Conservation (phyloP, 768 basidiomycete species). For the Kockovaella imperatae region DNA sequence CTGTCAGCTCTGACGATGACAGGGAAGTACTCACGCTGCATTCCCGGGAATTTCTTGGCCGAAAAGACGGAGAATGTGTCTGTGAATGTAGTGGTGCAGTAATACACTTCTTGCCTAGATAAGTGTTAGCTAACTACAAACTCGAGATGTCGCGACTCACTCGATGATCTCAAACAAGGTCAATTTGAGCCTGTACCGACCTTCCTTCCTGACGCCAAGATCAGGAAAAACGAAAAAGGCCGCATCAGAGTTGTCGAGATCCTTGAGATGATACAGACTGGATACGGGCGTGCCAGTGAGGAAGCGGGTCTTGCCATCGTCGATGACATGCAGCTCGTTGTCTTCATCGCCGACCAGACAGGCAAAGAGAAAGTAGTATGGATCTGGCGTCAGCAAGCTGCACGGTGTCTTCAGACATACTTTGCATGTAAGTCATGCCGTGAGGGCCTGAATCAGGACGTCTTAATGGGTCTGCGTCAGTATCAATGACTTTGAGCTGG, state of each 20-base stretch:
- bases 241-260: constrained; percentile 56
- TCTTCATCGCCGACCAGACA: constrained; percentile 75
- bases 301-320: constrained; percentile 85
- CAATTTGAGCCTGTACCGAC: constrained; percentile 71
- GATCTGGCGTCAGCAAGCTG: constrained; percentile 53
- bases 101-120: constrained; percentile 57
- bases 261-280: constrained; percentile 83
- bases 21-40: constrained; percentile 63
- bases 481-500: constrained; percentile 82
- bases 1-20: constrained; percentile 1
- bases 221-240: constrained; percentile 97
- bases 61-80: constrained; percentile 89
- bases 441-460: constrained; percentile 13
- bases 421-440: constrained; percentile 40
- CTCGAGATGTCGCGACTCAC: constrained; percentile 50
- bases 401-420: constrained; percentile 47
- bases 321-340: constrained; percentile 76
- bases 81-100: constrained; percentile 83
- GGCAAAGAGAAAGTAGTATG: constrained; percentile 94
- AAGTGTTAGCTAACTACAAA: constrained; percentile 6
- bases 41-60: constrained; percentile 92
- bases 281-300: constrained; percentile 74
- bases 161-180: constrained; percentile 84
- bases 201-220: constrained; percentile 83
- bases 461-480: constrained; percentile 15